Evolutionary conservation across 2,329 filamentous ascomycete species (phyloP), one percentile per base, ranked within the genome.

Genomic region (Cladophialophora chaetospira): DNA sequence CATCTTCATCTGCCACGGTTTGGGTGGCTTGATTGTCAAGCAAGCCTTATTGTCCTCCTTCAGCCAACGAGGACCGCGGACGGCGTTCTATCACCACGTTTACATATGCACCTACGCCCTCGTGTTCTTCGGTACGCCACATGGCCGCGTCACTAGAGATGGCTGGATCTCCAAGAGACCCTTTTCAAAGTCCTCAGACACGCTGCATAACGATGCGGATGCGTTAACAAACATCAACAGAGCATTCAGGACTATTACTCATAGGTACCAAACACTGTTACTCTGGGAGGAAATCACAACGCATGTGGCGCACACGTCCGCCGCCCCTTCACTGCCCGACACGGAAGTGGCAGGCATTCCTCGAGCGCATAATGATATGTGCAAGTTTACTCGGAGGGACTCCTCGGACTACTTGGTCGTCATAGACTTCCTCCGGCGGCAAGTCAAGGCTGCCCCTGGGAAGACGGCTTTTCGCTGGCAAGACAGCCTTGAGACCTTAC

Each of bases 111-210:
- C 70, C 3, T 70, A 62, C 55, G 71, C 57, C 1, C 65, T 74
- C n/a, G 49, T 75, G 3, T 73, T 74, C 61, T 67, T 74, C 44
- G 71, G 70, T 10, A 75, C 72, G 3, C 73, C 72, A 2, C 72
- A 73, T 49, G 61, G 66, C 55, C 66, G 68, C 13, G 67, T 68
- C 31, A 62, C 61, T 17, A 70, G 69, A 63, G 67, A 68, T 19
- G 67, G 55, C 52, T 61, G 64, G 62, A 42, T 49, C 31, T 28
- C 29, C 38, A 47, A 53, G 17, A 15, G 48, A 49, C 15, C 10
- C 33, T 9, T 31, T 15, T 15, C 19, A 35, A 33, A 46, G 25
- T 29, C 10, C n/a, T n/a, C 29, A 21, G 29, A 38, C 10, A 29
- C 1, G 3, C 46, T 21, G 9, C 17, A 36, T n/a, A 45, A 28